Conservation (phyloP, 306 rosid species). For the Abrus pulchellus region DNA sequence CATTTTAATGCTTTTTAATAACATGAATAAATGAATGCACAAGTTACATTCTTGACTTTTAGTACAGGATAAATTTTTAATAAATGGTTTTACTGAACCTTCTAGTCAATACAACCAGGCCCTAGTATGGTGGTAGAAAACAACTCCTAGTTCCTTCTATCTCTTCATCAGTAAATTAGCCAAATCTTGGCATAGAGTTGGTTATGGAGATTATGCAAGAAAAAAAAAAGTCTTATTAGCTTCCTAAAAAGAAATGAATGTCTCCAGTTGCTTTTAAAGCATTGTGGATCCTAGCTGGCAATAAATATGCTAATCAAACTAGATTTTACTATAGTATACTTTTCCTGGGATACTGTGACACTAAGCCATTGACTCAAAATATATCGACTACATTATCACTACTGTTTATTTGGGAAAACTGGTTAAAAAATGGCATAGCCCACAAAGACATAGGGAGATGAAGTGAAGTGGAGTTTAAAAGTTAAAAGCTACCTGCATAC, state of each 20-base stretch:
- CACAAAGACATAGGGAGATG: background rate
- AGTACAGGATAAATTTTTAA: slow-evolving; percentile 12
- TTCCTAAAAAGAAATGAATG: slow-evolving; percentile 3
- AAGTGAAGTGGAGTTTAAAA: background rate
- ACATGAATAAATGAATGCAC: background rate
- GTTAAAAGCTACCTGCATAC: slow-evolving; percentile 75
- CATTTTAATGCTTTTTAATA: background rate
- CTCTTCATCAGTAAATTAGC: slow-evolving; percentile 1
- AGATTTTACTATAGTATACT: background rate
- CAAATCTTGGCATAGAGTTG: background rate
- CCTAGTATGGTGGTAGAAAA: slow-evolving; percentile 6
- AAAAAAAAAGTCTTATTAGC: background rate
- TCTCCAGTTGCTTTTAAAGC: background rate
- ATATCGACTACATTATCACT: background rate
- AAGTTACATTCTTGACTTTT: slow-evolving; percentile 11
- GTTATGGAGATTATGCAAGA: background rate
- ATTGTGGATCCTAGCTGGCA: background rate
- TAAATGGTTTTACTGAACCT: background rate
- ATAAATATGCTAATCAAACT: slow-evolving; percentile 1
- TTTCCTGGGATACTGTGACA: background rate
- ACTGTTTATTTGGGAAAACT: slow-evolving; percentile 22
- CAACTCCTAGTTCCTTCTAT: background rate
- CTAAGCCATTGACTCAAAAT: slow-evolving; percentile 15
- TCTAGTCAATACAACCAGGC: background rate
- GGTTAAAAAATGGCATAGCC: slow-evolving; percentile 11